phyloP scores from a whole-genome alignment of 2,329 filamentous ascomycete genomes.

The Neoscytalidium dimidiatum region DNA sequence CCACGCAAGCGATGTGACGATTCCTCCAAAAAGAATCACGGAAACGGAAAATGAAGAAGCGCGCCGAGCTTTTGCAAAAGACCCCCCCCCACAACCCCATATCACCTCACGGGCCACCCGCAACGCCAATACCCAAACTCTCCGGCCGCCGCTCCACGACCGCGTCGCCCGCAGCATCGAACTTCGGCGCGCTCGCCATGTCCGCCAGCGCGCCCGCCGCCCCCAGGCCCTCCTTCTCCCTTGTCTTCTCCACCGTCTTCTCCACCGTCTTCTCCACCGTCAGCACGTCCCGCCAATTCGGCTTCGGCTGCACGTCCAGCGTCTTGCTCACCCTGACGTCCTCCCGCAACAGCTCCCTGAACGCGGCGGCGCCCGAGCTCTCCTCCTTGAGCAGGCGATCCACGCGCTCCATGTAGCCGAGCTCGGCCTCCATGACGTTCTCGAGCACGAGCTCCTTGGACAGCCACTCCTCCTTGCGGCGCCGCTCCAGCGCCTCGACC shows the following conservation, averaged over 20 bases:
- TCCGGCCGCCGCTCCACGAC: slow-evolving; percentile 6
- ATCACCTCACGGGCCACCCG: background rate
- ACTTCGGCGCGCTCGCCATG: background rate
- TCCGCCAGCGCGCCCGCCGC: background rate
- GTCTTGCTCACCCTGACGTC: slow-evolving; percentile 29
- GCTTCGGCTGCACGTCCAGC: slow-evolving; percentile 7
- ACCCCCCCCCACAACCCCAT: background rate
- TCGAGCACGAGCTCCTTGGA: slow-evolving; percentile 79
- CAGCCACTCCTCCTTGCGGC: slow-evolving; percentile 72
- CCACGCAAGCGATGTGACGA: background rate
- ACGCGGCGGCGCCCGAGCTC: slow-evolving; percentile 28
- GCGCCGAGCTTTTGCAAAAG: background rate
- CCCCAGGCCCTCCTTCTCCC: slow-evolving; percentile 6
- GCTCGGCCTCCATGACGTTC: slow-evolving; percentile 71
- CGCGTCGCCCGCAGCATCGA: background rate
- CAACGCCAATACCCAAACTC: slow-evolving; percentile 1
- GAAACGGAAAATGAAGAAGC: background rate
- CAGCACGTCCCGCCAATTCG: slow-evolving; percentile 4
- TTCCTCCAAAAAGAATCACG: background rate
- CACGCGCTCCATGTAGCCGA: slow-evolving; percentile 43
- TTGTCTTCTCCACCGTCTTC: background rate
- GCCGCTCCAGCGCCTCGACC: slow-evolving; percentile 65
- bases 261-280: background rate
- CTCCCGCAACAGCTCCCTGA: slow-evolving; percentile 36
- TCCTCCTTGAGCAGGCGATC: slow-evolving; percentile 36